Evolutionary conservation across 345 rosid species (phyloP).

Genomic region (Salix viminalis): DNA sequence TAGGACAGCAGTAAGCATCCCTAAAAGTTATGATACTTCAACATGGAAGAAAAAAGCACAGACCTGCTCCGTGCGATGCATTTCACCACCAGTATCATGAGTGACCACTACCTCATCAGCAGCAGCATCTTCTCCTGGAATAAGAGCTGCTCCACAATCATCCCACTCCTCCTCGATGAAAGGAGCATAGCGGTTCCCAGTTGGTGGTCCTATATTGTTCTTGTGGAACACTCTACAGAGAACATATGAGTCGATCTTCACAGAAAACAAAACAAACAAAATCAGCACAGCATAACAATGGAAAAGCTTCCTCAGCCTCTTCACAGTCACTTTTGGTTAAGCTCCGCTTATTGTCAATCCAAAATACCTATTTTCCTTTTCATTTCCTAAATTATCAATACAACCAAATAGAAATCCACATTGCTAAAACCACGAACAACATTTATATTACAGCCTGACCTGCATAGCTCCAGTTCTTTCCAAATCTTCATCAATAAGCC

Average conservation of each 20-base stretch:
- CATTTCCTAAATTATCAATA: not conserved
- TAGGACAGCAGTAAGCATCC: not conserved
- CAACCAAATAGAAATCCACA: not conserved
- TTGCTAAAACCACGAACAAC: not conserved
- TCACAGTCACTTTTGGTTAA: not conserved
- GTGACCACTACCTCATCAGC: constrained; percentile 29
- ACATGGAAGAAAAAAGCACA: constrained; percentile 6
- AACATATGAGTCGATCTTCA: constrained; percentile 60
- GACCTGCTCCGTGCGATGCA: constrained; percentile 44
- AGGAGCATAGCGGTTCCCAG: constrained; percentile 74
- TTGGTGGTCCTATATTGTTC: constrained; percentile 89
- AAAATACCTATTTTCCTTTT: not conserved
- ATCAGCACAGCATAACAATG: not conserved
- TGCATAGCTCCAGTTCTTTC: constrained; percentile 38
- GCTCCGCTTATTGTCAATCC: constrained; percentile 2
- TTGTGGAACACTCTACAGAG: constrained; percentile 88
- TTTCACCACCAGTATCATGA: constrained; percentile 25
- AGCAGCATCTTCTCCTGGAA: constrained; percentile 59
- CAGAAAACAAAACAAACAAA: constrained; percentile 18
- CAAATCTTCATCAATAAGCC: constrained; percentile 50
- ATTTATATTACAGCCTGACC: constrained; percentile 30
- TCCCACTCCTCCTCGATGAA: constrained; percentile 79
- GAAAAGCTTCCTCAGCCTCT: not conserved
- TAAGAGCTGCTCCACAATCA: constrained; percentile 42
- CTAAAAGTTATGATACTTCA: not conserved